Evolutionary conservation across 345 rosid genomes (phyloP).

Genomic region (Salix viminalis): DNA sequence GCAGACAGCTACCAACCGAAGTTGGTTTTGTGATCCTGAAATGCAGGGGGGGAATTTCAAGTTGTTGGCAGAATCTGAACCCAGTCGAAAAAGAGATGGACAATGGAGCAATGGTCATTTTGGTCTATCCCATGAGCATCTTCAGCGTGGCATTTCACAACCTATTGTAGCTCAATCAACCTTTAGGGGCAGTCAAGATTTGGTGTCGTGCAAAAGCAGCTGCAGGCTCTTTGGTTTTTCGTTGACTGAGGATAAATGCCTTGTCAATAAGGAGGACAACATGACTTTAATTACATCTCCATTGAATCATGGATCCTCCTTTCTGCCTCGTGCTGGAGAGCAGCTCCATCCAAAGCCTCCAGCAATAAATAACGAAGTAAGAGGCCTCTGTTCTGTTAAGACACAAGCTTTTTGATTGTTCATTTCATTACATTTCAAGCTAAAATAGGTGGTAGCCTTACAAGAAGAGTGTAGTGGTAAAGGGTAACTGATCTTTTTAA

Average conservation of each 20-base stretch:
- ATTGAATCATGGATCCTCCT: slow-evolving; percentile 26
- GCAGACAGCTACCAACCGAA: slow-evolving; percentile 13
- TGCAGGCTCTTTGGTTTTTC: slow-evolving; percentile 96
- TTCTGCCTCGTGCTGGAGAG: slow-evolving; percentile 49
- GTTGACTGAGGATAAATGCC: slow-evolving; percentile 55
- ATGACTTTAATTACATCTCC: slow-evolving; percentile 23
- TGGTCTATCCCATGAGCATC: slow-evolving; percentile 21
- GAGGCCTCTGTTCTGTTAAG: slow-evolving; percentile 12
- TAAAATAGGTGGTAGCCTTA: background rate
- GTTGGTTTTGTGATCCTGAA: slow-evolving; percentile 14
- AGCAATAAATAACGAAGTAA: slow-evolving; percentile 46
- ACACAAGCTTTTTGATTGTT: slow-evolving; percentile 24
- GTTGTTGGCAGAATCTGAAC: slow-evolving; percentile 7
- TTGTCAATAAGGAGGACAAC: slow-evolving; percentile 27
- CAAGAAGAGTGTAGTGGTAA: background rate
- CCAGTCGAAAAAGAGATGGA: slow-evolving; percentile 5
- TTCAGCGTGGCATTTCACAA: slow-evolving; percentile 26
- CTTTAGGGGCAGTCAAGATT: slow-evolving; percentile 32
- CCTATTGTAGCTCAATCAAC: slow-evolving; percentile 25
- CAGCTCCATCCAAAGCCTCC: slow-evolving; percentile 37
- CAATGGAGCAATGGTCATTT: slow-evolving; percentile 16
- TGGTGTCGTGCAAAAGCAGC: slow-evolving; percentile 55
- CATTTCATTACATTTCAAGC: slow-evolving; percentile 26
- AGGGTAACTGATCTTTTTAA: background rate
- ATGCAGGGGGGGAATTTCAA: slow-evolving; percentile 20